phyloP scores from a whole-genome alignment of 108 stramenopile species.

The Ochromonas danica region DNA sequence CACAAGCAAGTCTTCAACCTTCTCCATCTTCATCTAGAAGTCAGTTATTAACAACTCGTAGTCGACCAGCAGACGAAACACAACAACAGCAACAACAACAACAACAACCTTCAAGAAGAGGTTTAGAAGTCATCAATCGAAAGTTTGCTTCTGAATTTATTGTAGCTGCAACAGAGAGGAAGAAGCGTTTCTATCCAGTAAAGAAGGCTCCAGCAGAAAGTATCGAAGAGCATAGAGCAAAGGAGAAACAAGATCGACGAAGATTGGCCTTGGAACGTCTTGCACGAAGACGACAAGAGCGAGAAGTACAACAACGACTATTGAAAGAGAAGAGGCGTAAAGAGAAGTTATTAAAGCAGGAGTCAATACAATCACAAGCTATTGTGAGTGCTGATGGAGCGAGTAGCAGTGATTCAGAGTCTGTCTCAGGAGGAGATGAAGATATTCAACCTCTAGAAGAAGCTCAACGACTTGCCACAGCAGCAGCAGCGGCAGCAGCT shows the following conservation, averaged over 20 bases:
- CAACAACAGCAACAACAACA: no score
- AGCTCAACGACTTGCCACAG: not conserved
- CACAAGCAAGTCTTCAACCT: no score
- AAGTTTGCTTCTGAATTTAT: conserved; percentile 32
- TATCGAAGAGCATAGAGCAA: no score
- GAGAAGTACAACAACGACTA: not conserved
- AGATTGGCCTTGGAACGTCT: no score
- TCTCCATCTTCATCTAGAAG: no score
- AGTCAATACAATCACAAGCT: not conserved
- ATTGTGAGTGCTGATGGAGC: no score
- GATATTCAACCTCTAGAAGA: not conserved
- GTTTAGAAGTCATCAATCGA: not conserved
- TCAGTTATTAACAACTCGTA: no score
- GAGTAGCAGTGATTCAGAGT: conserved; percentile 32
- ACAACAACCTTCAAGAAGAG: not conserved
- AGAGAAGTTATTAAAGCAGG: not conserved
- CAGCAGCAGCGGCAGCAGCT: not conserved
- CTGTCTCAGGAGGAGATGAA: conserved; percentile 34
- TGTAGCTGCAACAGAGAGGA: conserved; percentile 32
- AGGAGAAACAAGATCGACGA: no score
- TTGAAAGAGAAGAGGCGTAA: not conserved
- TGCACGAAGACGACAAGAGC: not conserved
- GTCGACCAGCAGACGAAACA: no score
- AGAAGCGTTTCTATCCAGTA: not conserved
- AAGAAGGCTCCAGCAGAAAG: conserved; percentile 6